Conservation (phyloP, 768 basidiomycete genomes). For the Lanmaoa pseudosensibilis region DNA sequence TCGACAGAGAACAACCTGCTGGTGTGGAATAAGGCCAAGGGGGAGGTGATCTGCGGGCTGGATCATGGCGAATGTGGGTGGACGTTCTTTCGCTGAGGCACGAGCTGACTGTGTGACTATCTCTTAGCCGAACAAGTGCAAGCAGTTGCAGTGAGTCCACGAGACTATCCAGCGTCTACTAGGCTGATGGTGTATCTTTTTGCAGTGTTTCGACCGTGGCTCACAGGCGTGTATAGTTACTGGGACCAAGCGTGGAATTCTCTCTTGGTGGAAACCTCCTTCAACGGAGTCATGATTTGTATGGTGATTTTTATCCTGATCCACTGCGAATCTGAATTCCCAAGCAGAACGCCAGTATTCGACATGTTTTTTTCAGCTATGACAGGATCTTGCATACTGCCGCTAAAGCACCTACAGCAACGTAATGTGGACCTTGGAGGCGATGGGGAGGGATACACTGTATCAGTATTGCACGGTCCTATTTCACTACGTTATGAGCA, state of each 20-base stretch:
- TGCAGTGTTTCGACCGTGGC: conserved; percentile 49
- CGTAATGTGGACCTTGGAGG: conserved; percentile 27
- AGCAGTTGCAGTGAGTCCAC: conserved; percentile 35
- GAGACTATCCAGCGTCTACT: neutral
- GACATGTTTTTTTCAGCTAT: conserved; percentile 18
- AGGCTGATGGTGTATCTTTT: conserved; percentile 28
- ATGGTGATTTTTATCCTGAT: conserved; percentile 6
- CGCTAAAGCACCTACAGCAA: conserved; percentile 25
- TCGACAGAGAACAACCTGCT: conserved; percentile 52
- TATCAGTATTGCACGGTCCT: conserved; percentile 33
- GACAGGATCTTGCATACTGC: conserved; percentile 33
- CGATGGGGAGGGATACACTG: conserved; percentile 24
- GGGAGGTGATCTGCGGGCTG: conserved; percentile 54
- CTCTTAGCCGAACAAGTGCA: conserved; percentile 33
- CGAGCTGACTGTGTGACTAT: conserved; percentile 6
- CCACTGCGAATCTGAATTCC: conserved; percentile 11
- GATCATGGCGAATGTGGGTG: conserved; percentile 59
- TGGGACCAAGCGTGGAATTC: conserved; percentile 53
- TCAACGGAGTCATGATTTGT: conserved; percentile 30
- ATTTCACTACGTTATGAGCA: conserved; percentile 23
- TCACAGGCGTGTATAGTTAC: conserved; percentile 45
- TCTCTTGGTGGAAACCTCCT: conserved; percentile 57
- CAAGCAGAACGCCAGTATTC: conserved; percentile 1
- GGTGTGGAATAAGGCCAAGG: conserved; percentile 61
- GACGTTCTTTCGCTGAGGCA: neutral